These are phyloP conservation scores for Epichloe glyceriae DNA, from an alignment of 2,329 filamentous ascomycete species.

Conservation along the genomic window DNA sequence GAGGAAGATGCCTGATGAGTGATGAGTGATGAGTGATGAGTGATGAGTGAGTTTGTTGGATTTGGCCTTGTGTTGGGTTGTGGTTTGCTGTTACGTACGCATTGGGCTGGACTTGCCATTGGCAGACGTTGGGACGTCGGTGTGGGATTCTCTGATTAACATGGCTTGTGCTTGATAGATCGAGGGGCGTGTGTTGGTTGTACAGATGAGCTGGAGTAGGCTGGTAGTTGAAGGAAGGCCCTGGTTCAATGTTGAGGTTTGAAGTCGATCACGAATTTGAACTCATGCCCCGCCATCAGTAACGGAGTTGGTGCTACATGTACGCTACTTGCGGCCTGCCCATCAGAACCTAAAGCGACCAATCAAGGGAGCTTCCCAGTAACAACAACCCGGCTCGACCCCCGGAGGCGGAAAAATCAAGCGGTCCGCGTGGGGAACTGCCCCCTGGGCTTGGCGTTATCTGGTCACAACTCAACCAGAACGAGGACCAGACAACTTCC, in stretches of 20 bases:
- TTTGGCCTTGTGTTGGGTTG: background rate
- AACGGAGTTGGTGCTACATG: background rate
- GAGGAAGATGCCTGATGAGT: constrained; percentile 60
- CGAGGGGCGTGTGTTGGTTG: too few relatives aligned
- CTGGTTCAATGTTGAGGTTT: too few relatives aligned
- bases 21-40: background rate
- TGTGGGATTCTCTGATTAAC: constrained; percentile 41
- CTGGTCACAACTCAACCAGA: background rate
- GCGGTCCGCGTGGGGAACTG: background rate
- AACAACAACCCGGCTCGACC: background rate
- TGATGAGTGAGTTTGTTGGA: constrained; percentile 3
- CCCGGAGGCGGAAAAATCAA: constrained; percentile 5
- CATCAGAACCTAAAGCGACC: background rate
- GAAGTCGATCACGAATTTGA: too few relatives aligned
- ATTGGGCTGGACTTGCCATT: constrained; percentile 41
- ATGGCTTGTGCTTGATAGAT: constrained; percentile 13
- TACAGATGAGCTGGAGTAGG: background rate
- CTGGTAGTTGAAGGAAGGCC: background rate
- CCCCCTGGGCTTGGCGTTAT: too few relatives aligned
- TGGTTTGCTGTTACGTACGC: constrained; percentile 24
- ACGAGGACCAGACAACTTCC: too few relatives aligned
- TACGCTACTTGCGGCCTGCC: too few relatives aligned
- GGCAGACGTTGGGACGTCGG: constrained; percentile 36
- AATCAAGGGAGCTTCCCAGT: background rate
- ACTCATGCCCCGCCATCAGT: background rate